Evolutionary conservation across 2,329 filamentous ascomycete genomes (phyloP).

Genomic region (Aspergillus pseudotamarii): DNA sequence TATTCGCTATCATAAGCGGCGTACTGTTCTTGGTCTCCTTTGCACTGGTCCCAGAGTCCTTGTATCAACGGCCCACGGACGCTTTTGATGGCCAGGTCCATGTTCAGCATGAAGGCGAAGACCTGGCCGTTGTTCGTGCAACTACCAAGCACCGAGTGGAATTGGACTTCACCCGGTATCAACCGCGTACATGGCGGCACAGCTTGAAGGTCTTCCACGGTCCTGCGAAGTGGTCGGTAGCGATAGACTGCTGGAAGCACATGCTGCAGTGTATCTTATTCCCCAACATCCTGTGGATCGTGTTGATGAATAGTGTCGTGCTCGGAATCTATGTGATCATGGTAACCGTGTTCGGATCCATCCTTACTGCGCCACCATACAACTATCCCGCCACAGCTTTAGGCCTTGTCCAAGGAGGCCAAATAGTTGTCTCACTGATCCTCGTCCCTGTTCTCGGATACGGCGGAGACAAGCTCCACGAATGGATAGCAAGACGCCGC

Average conservation of each 20-base stretch:
- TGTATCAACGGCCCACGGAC: background rate
- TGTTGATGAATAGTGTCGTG: constrained; percentile 15
- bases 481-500: background rate
- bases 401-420: background rate
- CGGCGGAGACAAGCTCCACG: background rate
- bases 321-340: constrained; percentile 18
- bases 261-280: constrained; percentile 15
- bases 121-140: background rate
- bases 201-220: background rate
- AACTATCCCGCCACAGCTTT: background rate
- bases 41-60: background rate
- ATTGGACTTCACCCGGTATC: background rate
- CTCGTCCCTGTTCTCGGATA: background rate
- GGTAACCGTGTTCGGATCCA: constrained; percentile 6
- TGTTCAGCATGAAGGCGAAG: background rate
- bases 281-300: constrained; percentile 15
- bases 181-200: background rate
- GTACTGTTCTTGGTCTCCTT: constrained; percentile 1
- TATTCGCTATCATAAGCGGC: constrained; percentile 13
- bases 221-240: constrained; percentile 5
- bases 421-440: background rate
- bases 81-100: background rate
- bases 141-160: background rate
- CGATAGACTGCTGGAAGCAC: constrained; percentile 14
- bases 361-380: background rate